phyloP scores from a whole-genome alignment of 768 basidiomycete genomes.

The Lentinula sp. region DNA sequence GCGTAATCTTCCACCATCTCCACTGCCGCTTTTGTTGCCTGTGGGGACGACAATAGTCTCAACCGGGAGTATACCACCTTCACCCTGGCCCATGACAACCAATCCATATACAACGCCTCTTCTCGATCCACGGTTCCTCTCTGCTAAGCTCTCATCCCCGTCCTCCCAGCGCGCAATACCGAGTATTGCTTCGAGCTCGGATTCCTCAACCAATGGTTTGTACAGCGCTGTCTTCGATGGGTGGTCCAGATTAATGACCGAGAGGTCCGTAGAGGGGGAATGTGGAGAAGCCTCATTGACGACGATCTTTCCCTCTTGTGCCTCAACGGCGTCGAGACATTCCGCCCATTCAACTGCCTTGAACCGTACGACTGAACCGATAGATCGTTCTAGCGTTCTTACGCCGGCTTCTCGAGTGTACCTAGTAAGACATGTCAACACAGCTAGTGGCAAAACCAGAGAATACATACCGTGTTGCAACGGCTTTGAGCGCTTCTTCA shows the following conservation, averaged over 20 bases:
- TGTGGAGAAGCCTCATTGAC: slow-evolving; percentile 4
- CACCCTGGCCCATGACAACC: slow-evolving; percentile 84
- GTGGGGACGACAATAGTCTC: slow-evolving; percentile 72
- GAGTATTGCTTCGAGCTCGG: slow-evolving; percentile 78
- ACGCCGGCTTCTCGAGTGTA: slow-evolving; percentile 94
- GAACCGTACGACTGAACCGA: slow-evolving; percentile 82
- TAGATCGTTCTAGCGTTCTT: slow-evolving; percentile 80
- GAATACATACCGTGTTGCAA: slow-evolving; percentile 46
- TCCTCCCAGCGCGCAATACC: slow-evolving; percentile 73
- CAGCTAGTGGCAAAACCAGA: background rate
- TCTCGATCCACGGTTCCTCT: slow-evolving; percentile 52
- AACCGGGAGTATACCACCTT: slow-evolving; percentile 80
- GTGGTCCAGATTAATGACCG: slow-evolving; percentile 13
- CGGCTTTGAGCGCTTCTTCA: slow-evolving; percentile 62
- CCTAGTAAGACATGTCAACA: background rate
- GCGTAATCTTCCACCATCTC: slow-evolving; percentile 59
- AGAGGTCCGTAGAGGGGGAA: slow-evolving; percentile 12
- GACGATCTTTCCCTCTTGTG: slow-evolving; percentile 14
- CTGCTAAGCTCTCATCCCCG: slow-evolving; percentile 55
- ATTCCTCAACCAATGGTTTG: slow-evolving; percentile 50
- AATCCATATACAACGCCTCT: slow-evolving; percentile 80
- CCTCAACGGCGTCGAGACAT: slow-evolving; percentile 36
- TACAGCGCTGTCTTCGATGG: slow-evolving; percentile 34
- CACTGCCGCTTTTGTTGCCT: slow-evolving; percentile 38
- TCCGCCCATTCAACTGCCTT: slow-evolving; percentile 93